Evolutionary conservation across 495 filamentous ascomycete species (phyloP).

Genomic region (Podospora comata): DNA sequence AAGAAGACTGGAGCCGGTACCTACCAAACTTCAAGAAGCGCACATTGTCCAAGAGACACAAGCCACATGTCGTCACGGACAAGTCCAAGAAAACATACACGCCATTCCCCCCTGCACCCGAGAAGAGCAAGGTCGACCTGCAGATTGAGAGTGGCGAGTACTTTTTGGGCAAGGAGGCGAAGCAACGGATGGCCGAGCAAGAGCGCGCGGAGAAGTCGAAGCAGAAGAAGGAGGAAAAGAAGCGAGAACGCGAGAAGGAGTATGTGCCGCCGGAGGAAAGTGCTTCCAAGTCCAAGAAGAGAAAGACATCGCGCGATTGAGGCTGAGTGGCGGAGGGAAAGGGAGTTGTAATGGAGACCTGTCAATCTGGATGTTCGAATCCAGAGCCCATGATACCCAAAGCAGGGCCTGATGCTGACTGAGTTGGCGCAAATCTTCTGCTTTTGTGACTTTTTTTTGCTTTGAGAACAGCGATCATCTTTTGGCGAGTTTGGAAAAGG

Average conservation of each 20-base stretch:
- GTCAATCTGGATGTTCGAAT: constrained; percentile 18
- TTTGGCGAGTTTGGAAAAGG: neutral
- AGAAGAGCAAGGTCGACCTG: constrained; percentile 89
- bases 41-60: constrained; percentile 77
- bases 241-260: constrained; percentile 76
- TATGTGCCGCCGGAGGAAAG: constrained; percentile 81
- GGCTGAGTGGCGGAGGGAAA: constrained; percentile 7
- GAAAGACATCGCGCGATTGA: constrained; percentile 53
- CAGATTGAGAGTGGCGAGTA: constrained; percentile 99
- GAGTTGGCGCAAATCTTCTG: constrained; percentile 7
- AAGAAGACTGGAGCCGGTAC: constrained; percentile 94
- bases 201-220: constrained; percentile 76
- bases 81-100: constrained; percentile 95
- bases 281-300: constrained; percentile 58
- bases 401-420: constrained; percentile 17
- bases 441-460: neutral
- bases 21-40: constrained; percentile 97
- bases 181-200: constrained; percentile 76
- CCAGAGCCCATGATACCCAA: constrained; percentile 31
- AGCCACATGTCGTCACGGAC: constrained; percentile 83
- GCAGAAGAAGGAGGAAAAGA: constrained; percentile 83
- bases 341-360: constrained; percentile 10
- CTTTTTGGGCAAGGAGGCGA: constrained; percentile 87
- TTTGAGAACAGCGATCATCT: neutral
- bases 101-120: constrained; percentile 61